These are phyloP conservation scores for Ceratocystis colombiana DNA, from an alignment of 2,329 filamentous ascomycete genomes.

Conservation along the genomic window DNA sequence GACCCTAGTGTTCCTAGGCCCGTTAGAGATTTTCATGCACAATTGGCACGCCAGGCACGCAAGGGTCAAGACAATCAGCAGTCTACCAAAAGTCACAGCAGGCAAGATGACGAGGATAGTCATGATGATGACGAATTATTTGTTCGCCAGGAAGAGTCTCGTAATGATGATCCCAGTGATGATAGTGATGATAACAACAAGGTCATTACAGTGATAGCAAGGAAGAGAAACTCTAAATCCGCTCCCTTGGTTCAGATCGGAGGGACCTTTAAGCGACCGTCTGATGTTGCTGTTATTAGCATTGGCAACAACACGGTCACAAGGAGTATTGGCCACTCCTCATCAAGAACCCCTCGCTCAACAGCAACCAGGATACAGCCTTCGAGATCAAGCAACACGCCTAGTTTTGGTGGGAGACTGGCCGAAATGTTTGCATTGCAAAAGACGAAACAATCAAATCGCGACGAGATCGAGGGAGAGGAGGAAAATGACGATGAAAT, in stretches of 20 bases:
- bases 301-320: conserved; percentile 59
- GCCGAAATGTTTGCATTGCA: conserved; percentile 38
- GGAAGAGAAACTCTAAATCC: conserved; percentile 3
- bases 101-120: conserved; percentile 28
- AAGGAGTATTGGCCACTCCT: conserved; percentile 46
- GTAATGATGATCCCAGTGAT: conserved; percentile 31
- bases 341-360: background rate
- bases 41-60: conserved; percentile 28
- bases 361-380: background rate
- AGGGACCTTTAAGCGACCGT: conserved; percentile 41
- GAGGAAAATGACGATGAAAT: conserved; percentile 31
- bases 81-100: conserved; percentile 21
- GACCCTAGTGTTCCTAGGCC: conserved; percentile 27
- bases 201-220: conserved; percentile 8
- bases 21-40: conserved; percentile 34
- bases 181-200: conserved; percentile 12
- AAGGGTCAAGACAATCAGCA: conserved; percentile 26
- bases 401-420: conserved; percentile 38
- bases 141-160: conserved; percentile 14
- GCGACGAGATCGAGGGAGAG: conserved; percentile 26
- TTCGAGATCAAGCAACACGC: conserved; percentile 25
- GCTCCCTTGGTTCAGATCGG: background rate
- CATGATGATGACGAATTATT: conserved; percentile 25
- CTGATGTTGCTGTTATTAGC: conserved; percentile 63
- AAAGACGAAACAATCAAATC: conserved; percentile 24